Evolutionary conservation across 768 basidiomycete genomes (phyloP), one percentile per base, ranked within the genome.

Genomic region (Pleurotus eryngii): DNA sequence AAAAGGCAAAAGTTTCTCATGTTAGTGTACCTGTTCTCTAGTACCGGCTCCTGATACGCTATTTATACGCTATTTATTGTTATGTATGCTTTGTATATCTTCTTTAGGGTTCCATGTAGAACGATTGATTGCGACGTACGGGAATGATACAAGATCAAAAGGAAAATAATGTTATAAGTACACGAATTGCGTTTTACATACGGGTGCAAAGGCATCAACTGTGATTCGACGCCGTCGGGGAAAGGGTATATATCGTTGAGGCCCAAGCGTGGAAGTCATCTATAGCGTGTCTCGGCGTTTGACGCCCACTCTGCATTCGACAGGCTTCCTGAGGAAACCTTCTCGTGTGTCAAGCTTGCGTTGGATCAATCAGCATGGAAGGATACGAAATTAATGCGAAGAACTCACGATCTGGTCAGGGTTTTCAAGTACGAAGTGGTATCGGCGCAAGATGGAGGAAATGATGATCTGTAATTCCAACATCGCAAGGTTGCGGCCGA

Each of bases 271-370:
- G 2, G 30, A 35, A 35, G 11, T 35, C 30, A 35, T 11, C 42
- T 39, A 54, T 39, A 54, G 9, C 15, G 51, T 54, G 20, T 83
- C 79, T 56, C 90, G 78, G 46, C 85, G 81, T 68, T 78, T 84
- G 64, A 94, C 80, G 20, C 91, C 90, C 45, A 94, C 85, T 54
- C 68, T 73, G 65, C 91, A 93, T 17, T 71, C 75, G 27, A 89
- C 70, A 0, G 92, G 92, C 74, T 95, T 95, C 62, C 93, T 77
- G 60, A 95, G 74, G 75, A 96, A 95, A 2, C 94, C 94, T 73
- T 96, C 93, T 14, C 83, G 75, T 1, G 87, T 92, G 38, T 82
- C 76, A 55, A 95, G 72, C 86, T 92, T 92, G 63, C 39, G 18
- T 35, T 20, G 35, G 46, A 37, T 30, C n/a, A 56, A 63, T 55